These are phyloP conservation scores for Metschnikowia santaceciliae DNA, from an alignment of 805 yeast species.

Conservation along the genomic window DNA sequence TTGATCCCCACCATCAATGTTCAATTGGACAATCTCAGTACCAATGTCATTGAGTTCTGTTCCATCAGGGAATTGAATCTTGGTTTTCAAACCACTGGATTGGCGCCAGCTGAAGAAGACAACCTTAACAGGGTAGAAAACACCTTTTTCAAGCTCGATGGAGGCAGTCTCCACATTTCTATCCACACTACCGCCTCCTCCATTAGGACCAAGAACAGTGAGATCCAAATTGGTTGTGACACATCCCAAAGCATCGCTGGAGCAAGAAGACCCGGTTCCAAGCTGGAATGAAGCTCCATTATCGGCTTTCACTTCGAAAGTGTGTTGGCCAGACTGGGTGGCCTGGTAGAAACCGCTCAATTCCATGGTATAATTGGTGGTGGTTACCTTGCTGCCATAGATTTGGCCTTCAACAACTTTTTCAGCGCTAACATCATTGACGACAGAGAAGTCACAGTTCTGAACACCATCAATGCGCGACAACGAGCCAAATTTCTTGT, in stretches of 20 bases:
- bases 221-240: neutral
- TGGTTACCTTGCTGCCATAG: neutral
- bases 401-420: too few species aligned
- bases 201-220: neutral
- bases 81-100: neutral
- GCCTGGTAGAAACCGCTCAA: neutral
- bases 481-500: neutral
- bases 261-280: neutral
- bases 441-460: neutral
- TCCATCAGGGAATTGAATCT: neutral
- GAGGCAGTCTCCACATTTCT: neutral
- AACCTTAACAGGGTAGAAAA: neutral
- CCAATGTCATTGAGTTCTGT: neutral
- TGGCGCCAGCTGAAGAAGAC: neutral
- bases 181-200: neutral
- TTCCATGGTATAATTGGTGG: neutral
- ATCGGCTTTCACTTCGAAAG: neutral
- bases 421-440: neutral
- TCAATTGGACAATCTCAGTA: neutral
- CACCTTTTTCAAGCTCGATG: neutral
- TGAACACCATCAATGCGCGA: neutral
- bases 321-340: neutral
- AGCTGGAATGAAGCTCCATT: neutral
- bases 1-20: too few species aligned
- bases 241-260: neutral